Percentiles rank a stretch among this genome's conserved stretches.
Conservation (phyloP, 768 basidiomycete species). For the Dendrothele bispora region DNA sequence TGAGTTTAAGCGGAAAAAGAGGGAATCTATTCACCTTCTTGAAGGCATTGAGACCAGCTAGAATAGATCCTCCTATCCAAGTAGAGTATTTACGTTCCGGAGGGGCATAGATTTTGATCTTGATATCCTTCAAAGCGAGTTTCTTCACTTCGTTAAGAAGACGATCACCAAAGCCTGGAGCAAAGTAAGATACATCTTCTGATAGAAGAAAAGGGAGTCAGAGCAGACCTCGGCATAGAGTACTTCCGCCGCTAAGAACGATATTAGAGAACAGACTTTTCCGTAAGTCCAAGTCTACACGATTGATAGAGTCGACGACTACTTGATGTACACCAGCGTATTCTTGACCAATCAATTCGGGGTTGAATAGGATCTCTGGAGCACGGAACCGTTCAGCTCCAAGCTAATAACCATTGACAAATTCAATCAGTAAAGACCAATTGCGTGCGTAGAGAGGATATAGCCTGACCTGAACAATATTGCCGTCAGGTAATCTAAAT, state of each 20-base stretch:
- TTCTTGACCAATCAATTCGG: slow-evolving; percentile 94
- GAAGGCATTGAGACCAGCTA: slow-evolving; percentile 95
- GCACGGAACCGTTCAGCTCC: slow-evolving; percentile 95
- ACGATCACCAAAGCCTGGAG: slow-evolving; percentile 90
- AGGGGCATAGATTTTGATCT: slow-evolving; percentile 98
- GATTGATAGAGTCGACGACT: slow-evolving; percentile 95
- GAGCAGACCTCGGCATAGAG: slow-evolving; percentile 84
- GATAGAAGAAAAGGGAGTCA: background rate
- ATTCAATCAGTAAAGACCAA: slow-evolving; percentile 14
- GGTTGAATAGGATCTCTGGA: slow-evolving; percentile 97
- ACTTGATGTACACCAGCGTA: slow-evolving; percentile 98
- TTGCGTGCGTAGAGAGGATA: slow-evolving; percentile 9
- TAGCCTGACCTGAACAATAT: slow-evolving; percentile 73
- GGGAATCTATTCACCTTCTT: slow-evolving; percentile 73
- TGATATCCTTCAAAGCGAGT: slow-evolving; percentile 91
- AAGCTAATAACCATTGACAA: slow-evolving; percentile 51
- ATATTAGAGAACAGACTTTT: slow-evolving; percentile 96
- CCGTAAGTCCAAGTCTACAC: slow-evolving; percentile 93
- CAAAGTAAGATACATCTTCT: background rate
- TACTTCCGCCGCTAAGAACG: slow-evolving; percentile 94
- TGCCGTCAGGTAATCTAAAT: slow-evolving; percentile 93
- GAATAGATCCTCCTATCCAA: slow-evolving; percentile 96
- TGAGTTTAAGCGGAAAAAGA: slow-evolving; percentile 11
- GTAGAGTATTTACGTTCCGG: slow-evolving; percentile 99
- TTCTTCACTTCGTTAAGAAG: slow-evolving; percentile 96